phyloP scores from a whole-genome alignment of 805 yeast species.

The Alloascoidea africana region DNA sequence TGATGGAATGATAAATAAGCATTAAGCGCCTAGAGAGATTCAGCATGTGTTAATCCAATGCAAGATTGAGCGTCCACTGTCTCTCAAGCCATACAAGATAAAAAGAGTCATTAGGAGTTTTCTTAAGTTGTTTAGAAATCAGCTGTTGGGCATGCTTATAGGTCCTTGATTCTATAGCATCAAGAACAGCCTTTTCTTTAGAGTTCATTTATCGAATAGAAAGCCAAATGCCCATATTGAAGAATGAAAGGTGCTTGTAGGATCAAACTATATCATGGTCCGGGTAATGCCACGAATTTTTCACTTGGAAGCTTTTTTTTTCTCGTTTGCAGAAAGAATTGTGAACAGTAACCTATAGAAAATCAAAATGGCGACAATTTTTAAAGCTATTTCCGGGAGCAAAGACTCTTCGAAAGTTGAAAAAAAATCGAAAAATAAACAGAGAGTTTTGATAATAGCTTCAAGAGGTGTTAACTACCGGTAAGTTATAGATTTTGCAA shows the following conservation, averaged over 20 bases:
- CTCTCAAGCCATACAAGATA: constrained; percentile 17
- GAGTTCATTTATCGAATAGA: too few species aligned
- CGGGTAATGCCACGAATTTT: too few species aligned
- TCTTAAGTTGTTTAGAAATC: constrained; percentile 30
- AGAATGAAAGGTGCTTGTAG: too few species aligned
- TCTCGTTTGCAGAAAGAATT: constrained; percentile 2
- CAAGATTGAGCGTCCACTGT: too few species aligned
- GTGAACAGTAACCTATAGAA: constrained; percentile 4
- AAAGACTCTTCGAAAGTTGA: constrained; percentile 25
- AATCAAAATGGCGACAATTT: constrained; percentile 48
- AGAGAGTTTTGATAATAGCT: constrained; percentile 75
- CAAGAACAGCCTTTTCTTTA: constrained; percentile 20
- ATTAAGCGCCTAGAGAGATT: constrained; percentile 22
- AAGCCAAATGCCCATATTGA: too few species aligned
- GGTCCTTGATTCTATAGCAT: constrained; percentile 36
- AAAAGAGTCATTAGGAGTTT: constrained; percentile 41
- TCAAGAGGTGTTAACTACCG: constrained; percentile 83
- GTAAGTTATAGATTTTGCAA: constrained; percentile 3
- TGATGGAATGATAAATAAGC: constrained; percentile 16
- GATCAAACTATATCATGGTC: too few species aligned
- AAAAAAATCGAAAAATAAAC: constrained; percentile 57
- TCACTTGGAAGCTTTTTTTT: too few species aligned
- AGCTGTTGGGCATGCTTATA: constrained; percentile 36
- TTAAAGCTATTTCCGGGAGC: constrained; percentile 44
- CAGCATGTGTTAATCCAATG: neutral